Base-by-base conservation (phyloP, 2,329 filamentous ascomycete genomes). In the Trichoderma aggressivum region DNA sequence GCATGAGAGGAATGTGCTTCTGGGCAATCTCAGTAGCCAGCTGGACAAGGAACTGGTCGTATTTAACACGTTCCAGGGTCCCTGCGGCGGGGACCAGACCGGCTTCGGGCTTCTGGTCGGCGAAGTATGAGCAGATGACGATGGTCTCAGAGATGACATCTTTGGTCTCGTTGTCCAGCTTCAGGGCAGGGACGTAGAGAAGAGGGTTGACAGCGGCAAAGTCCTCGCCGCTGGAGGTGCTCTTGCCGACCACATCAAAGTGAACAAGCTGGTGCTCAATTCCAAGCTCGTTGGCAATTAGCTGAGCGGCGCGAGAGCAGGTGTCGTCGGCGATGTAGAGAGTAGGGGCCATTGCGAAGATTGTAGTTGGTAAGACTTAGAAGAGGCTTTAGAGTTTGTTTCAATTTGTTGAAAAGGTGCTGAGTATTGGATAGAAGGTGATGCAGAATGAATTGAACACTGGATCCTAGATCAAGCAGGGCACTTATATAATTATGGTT, bases 1-100 rank as follows among this genome's bases (percentile, higher is more conserved):
- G 64, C 64, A 67, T 67, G 10, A 67, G 36, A 14, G 64, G 64
- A 1, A 67, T 67, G 36, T 67, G 64, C 36, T 67, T 67, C 55
- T 67, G 64, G 8, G 55, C 64, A 21, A 67, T 47, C 26, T 67
- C 64, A 12, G 64, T 67, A 4, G 64, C 53, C 5, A 67, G 55
- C 24, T 59, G 64, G 3, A 67, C 64, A 8, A 67, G 53, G 7
- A 67, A 47, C 18, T 67, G 64, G 39, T 67, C 55, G n/a, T 56
- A 56, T 16, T 67, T 67, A n/a, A 58, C 64, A 32, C 64, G 64
- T 11, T 67, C 53, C 11, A 67, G 64, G 10, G 64, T 67, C 18
- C 64, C 64, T 2, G 32, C 26, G n/a, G 55, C 24, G 3, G 64
- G 53, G 26, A 59, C 5, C 53, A 67, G 14, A 36, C 55, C 64